phyloP scores from a whole-genome alignment of 2,329 filamentous ascomycete genomes.

The Aspergillus nomiae region DNA sequence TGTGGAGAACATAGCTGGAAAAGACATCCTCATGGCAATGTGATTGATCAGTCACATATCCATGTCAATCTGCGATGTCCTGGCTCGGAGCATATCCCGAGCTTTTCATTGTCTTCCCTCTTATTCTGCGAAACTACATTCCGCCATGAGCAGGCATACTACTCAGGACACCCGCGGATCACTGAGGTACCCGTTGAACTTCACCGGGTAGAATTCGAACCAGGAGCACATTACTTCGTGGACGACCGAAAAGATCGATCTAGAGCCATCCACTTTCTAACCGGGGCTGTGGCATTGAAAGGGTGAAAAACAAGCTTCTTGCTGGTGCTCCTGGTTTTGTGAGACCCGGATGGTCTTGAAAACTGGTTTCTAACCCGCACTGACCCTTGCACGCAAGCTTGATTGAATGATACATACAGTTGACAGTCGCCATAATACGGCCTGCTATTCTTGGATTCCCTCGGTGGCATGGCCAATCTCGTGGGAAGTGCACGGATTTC shows the following conservation, averaged over 20 bases:
- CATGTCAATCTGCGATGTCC: not conserved
- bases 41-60: not conserved
- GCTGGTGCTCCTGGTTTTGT: not conserved
- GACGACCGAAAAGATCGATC: not conserved
- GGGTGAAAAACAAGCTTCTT: not conserved
- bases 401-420: not conserved
- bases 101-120: not conserved
- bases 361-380: not conserved
- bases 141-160: not conserved
- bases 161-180: not conserved
- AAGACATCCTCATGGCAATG: not conserved
- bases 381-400: not conserved
- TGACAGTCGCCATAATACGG: not conserved
- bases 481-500: not conserved
- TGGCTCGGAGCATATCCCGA: not conserved
- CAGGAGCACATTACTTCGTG: not conserved
- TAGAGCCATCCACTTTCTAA: not conserved
- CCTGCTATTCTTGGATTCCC: not conserved
- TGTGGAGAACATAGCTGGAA: conserved; percentile 29
- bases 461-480: not conserved
- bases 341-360: not conserved
- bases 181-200: not conserved
- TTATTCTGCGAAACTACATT: not conserved
- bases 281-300: not conserved
- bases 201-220: not conserved